phyloP scores from a whole-genome alignment of 257 asterid genomes.

The Haberlea rhodopensis region DNA sequence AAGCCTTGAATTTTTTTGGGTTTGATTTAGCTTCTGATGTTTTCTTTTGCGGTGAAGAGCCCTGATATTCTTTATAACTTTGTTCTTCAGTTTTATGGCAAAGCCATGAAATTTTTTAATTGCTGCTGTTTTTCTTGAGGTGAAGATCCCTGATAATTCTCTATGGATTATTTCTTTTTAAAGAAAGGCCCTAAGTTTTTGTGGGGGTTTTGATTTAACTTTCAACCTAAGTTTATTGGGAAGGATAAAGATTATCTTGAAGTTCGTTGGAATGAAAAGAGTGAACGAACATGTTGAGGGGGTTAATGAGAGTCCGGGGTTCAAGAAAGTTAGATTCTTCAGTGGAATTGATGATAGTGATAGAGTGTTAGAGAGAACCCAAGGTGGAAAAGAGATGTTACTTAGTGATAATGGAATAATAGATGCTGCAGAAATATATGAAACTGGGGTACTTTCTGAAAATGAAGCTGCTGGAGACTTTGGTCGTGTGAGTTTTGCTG shows the following conservation, averaged over 20 bases:
- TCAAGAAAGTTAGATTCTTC: constrained; percentile 30
- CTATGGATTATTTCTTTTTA: not conserved
- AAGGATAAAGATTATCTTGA: not conserved
- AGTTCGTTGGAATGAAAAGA: constrained; percentile 29
- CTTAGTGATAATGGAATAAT: constrained; percentile 17
- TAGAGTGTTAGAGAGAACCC: constrained; percentile 10
- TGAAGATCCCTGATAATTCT: not conserved
- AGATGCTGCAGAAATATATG: constrained; percentile 4
- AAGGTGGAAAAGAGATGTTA: constrained; percentile 9
- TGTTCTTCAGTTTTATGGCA: too few species aligned
- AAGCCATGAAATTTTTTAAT: too few species aligned
- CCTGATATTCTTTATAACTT: not conserved
- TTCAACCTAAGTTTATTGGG: not conserved
- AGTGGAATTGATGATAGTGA: constrained; percentile 14
- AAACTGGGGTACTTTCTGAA: constrained; percentile 4
- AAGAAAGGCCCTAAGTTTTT: not conserved
- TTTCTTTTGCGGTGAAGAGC: not conserved
- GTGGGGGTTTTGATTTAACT: not conserved
- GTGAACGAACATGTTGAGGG: constrained; percentile 15
- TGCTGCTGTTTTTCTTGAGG: too few species aligned
- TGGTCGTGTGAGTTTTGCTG: not conserved
- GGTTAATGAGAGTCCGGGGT: constrained; percentile 5
- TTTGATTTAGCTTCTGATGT: not conserved
- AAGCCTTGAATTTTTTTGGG: not conserved
- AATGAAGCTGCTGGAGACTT: constrained; percentile 14